These are phyloP conservation scores for Cavenderia fasciculata DNA, from an alignment of 78 protist species.

Conservation along the genomic window DNA sequence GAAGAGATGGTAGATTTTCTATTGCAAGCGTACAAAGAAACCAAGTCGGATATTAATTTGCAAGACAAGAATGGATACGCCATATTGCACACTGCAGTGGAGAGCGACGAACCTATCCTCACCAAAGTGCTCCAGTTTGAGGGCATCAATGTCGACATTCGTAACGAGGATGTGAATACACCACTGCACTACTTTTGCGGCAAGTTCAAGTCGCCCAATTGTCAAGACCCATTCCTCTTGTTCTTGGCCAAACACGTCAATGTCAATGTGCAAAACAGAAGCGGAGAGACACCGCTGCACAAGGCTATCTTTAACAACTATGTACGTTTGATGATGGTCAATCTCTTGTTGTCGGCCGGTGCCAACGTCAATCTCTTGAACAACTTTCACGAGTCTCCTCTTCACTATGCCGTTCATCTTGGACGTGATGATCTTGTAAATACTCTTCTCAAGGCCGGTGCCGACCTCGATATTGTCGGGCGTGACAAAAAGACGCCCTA, in stretches of 20 bases:
- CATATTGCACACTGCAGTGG: conserved; percentile 48
- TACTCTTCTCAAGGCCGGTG: conserved; percentile 78
- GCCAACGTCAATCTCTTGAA: conserved; percentile 71
- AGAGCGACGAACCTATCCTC: conserved; percentile 29
- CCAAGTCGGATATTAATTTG: conserved; percentile 44
- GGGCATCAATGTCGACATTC: conserved; percentile 69
- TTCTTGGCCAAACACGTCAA: conserved; percentile 67
- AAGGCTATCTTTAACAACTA: conserved; percentile 79
- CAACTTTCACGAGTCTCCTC: conserved; percentile 59
- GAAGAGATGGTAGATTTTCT: conserved; percentile 41
- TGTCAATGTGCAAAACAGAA: conserved; percentile 75
- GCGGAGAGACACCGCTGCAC: conserved; percentile 85
- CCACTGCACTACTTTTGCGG: conserved; percentile 86
- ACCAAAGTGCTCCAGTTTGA: conserved; percentile 22
- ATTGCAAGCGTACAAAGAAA: not conserved
- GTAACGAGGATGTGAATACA: conserved; percentile 77
- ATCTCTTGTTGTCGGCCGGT: conserved; percentile 54
- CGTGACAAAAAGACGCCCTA: conserved; percentile 49
- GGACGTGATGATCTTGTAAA: conserved; percentile 82
- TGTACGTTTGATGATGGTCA: conserved; percentile 76
- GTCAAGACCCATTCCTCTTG: conserved; percentile 75
- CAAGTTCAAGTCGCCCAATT: conserved; percentile 70
- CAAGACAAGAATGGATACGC: conserved; percentile 68
- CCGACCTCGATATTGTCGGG: conserved; percentile 58
- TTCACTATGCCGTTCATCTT: conserved; percentile 80